phyloP scores from a whole-genome alignment of 176 grass and related monocot species.

The Juncus inflexus region DNA sequence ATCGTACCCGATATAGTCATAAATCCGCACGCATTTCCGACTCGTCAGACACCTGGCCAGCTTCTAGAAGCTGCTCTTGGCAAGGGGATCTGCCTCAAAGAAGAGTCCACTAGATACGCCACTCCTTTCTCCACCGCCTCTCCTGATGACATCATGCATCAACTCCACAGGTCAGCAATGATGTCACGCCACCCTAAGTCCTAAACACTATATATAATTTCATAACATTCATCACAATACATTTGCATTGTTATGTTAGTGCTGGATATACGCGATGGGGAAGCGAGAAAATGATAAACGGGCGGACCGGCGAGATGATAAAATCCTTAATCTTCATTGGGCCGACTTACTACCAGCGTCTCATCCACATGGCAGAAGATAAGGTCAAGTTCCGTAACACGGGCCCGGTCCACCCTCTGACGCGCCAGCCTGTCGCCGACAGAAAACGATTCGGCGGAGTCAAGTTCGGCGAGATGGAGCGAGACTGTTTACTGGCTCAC shows the following conservation, averaged over 20 bases:
- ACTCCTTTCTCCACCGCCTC: constrained; percentile 87
- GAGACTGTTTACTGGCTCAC: constrained; percentile 85
- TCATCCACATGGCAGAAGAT: constrained; percentile 90
- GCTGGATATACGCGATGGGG: constrained; percentile 77
- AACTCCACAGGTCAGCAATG: constrained; percentile 77
- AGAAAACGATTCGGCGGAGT: constrained; percentile 85
- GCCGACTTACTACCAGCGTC: constrained; percentile 82
- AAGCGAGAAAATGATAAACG: constrained; percentile 68
- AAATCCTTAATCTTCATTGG: constrained; percentile 74
- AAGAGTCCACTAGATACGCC: constrained; percentile 63
- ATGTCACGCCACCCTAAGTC: constrained; percentile 7
- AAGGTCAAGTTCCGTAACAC: constrained; percentile 98
- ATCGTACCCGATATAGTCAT: constrained; percentile 97
- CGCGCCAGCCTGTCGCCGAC: constrained; percentile 74
- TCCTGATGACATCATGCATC: constrained; percentile 62
- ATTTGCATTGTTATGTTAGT: constrained; percentile 33
- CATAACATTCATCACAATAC: background rate
- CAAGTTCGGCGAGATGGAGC: constrained; percentile 95
- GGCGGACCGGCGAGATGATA: constrained; percentile 73
- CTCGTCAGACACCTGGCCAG: constrained; percentile 91
- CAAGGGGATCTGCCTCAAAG: constrained; percentile 63
- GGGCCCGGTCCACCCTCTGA: constrained; percentile 80
- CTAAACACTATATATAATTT: constrained; percentile 24
- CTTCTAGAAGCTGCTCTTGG: constrained; percentile 95
- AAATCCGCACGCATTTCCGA: constrained; percentile 98